Evolutionary conservation across 2,329 filamentous ascomycete species (phyloP).

Genomic region (Neonectria neomacrospora): DNA sequence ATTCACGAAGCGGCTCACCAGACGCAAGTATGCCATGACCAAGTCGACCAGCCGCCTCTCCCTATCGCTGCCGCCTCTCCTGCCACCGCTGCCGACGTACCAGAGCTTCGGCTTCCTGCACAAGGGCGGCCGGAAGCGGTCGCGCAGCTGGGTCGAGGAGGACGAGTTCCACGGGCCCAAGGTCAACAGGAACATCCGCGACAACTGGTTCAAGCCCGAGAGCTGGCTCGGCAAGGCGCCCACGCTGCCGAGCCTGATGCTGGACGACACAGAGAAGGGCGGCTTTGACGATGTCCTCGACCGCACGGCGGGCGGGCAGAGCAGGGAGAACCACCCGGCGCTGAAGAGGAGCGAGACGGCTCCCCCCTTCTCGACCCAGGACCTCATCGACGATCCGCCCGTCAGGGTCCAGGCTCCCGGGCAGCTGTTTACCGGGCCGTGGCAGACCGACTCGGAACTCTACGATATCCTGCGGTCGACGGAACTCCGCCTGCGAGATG

Average conservation of each 20-base stretch:
- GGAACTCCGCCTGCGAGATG: slow-evolving; percentile 61
- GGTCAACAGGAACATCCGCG: slow-evolving; percentile 47
- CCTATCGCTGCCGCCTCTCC: slow-evolving; percentile 44
- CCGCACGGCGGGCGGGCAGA: slow-evolving; percentile 31
- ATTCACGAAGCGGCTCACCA: slow-evolving; percentile 46
- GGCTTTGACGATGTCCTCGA: slow-evolving; percentile 25
- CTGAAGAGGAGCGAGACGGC: slow-evolving; percentile 38
- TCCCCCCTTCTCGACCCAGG: slow-evolving; percentile 32
- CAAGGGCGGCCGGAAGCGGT: slow-evolving; percentile 42
- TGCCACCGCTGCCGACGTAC: slow-evolving; percentile 50
- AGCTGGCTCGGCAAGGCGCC: slow-evolving; percentile 50
- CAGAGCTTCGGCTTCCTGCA: slow-evolving; percentile 46
- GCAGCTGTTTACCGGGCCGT: slow-evolving; percentile 37
- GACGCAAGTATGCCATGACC: slow-evolving; percentile 44
- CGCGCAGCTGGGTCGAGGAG: slow-evolving; percentile 61
- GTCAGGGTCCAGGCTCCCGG: slow-evolving; percentile 27
- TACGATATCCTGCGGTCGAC: slow-evolving; percentile 64
- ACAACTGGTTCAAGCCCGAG: slow-evolving; percentile 47
- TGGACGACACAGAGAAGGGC: slow-evolving; percentile 43
- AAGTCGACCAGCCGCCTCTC: slow-evolving; percentile 48
- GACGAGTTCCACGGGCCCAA: slow-evolving; percentile 62
- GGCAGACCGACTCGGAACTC: slow-evolving; percentile 59
- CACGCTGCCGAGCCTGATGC: slow-evolving; percentile 50
- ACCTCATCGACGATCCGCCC: slow-evolving; percentile 26
- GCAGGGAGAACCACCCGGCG: slow-evolving; percentile 20